These are phyloP conservation scores for Casuarina glauca DNA, from an alignment of 306 rosid species.

Conservation along the genomic window DNA sequence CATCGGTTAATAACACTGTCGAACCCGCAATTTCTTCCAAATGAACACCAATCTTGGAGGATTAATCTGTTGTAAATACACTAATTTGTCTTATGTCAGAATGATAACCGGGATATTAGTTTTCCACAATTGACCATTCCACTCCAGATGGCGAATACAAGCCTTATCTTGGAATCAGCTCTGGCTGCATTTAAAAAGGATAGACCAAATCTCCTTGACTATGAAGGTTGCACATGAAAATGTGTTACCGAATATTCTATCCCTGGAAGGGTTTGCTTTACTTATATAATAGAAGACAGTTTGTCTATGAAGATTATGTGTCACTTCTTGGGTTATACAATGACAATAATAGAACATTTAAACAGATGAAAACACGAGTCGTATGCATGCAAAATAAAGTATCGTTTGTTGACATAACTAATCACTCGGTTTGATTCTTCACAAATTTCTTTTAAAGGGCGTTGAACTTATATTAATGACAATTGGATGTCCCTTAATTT, in stretches of 20 bases:
- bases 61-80: too few species aligned
- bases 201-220: background rate
- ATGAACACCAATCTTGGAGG: background rate
- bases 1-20: background rate
- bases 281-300: background rate
- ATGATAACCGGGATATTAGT: too few species aligned
- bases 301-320: background rate
- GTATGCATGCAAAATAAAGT: background rate
- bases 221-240: too few species aligned
- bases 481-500: background rate
- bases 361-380: background rate
- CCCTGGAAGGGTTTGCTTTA: background rate
- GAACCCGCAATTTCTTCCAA: background rate
- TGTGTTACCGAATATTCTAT: too few species aligned
- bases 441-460: background rate
- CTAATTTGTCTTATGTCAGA: too few species aligned
- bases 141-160: too few species aligned
- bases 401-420: background rate
- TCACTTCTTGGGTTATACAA: background rate
- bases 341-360: background rate
- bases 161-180: background rate
- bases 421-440: background rate
- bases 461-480: too few species aligned
- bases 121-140: too few species aligned
- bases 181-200: background rate